phyloP scores from a whole-genome alignment of 352 stramenopile species.

The Pythium pyrilobum region DNA sequence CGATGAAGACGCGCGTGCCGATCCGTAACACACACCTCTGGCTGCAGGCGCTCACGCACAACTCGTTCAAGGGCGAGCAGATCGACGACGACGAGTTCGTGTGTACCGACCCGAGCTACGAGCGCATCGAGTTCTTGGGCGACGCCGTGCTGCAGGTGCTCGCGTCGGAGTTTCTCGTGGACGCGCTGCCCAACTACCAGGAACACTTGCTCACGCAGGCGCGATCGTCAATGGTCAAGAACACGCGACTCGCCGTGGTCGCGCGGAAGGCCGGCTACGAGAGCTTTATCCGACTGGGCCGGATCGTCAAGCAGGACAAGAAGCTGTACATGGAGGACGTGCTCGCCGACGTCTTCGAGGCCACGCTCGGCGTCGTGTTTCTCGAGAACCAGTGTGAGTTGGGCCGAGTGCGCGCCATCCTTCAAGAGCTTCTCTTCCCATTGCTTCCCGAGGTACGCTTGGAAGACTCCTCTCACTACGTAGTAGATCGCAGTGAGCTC shows the following conservation, averaged over 20 bases:
- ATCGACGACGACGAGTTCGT: constrained; percentile 69
- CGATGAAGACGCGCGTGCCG: constrained; percentile 32
- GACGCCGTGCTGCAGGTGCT: constrained; percentile 80
- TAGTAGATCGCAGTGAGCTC: too few relatives aligned
- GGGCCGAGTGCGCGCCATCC: constrained; percentile 49
- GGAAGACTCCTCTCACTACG: background rate
- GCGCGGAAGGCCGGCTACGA: constrained; percentile 53
- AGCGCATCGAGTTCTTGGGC: constrained; percentile 83
- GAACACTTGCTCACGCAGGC: constrained; percentile 75
- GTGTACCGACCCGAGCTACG: constrained; percentile 63
- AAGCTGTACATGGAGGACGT: constrained; percentile 73
- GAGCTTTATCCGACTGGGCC: constrained; percentile 69
- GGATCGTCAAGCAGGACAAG: constrained; percentile 46
- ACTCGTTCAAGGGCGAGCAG: constrained; percentile 66
- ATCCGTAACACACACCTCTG: constrained; percentile 70
- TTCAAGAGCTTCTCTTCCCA: constrained; percentile 61
- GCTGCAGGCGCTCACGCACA: constrained; percentile 74
- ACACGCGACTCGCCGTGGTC: constrained; percentile 63
- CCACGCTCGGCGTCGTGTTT: constrained; percentile 68
- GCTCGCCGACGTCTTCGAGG: constrained; percentile 76
- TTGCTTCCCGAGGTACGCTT: constrained; percentile 50
- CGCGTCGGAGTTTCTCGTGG: constrained; percentile 72
- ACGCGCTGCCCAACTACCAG: constrained; percentile 78
- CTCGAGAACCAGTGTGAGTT: constrained; percentile 64
- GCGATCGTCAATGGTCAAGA: constrained; percentile 82